Conservation (phyloP, 2,329 filamentous ascomycete species). For the Aspergillus ustus region DNA sequence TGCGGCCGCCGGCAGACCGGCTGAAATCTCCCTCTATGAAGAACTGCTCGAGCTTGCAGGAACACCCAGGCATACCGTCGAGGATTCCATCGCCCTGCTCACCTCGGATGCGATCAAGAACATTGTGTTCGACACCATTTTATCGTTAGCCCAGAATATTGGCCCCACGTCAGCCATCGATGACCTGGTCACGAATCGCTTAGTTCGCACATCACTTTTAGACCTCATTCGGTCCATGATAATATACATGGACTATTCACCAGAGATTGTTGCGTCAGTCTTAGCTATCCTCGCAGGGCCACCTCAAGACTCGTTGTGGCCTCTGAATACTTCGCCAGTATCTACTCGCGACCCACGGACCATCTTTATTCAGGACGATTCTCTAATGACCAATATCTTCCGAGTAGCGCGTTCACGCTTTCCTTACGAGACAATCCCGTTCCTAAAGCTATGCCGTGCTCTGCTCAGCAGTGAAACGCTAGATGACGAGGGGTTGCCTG, state of each 20-base stretch:
- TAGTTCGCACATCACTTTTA: constrained; percentile 67
- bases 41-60: constrained; percentile 52
- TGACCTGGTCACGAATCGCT: constrained; percentile 62
- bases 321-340: constrained; percentile 21
- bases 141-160: constrained; percentile 49
- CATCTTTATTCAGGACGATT: constrained; percentile 61
- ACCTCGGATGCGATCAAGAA: constrained; percentile 52
- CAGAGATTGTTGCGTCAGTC: constrained; percentile 70
- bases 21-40: constrained; percentile 51
- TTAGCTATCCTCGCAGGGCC: constrained; percentile 65
- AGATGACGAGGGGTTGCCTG: constrained; percentile 53
- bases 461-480: constrained; percentile 57
- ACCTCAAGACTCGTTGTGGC: constrained; percentile 25
- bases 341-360: constrained; percentile 46
- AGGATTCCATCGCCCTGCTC: constrained; percentile 55
- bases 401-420: constrained; percentile 75
- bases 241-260: constrained; percentile 71
- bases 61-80: constrained; percentile 42
- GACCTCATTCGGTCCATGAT: constrained; percentile 72
- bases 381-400: constrained; percentile 64
- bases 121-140: constrained; percentile 55
- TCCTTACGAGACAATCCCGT: constrained; percentile 82
- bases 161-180: constrained; percentile 54
- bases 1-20: constrained; percentile 31
- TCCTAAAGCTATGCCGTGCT: constrained; percentile 72